Evolutionary conservation across 805 yeast genomes (phyloP).

Genomic region (Priceomyces castillae): DNA sequence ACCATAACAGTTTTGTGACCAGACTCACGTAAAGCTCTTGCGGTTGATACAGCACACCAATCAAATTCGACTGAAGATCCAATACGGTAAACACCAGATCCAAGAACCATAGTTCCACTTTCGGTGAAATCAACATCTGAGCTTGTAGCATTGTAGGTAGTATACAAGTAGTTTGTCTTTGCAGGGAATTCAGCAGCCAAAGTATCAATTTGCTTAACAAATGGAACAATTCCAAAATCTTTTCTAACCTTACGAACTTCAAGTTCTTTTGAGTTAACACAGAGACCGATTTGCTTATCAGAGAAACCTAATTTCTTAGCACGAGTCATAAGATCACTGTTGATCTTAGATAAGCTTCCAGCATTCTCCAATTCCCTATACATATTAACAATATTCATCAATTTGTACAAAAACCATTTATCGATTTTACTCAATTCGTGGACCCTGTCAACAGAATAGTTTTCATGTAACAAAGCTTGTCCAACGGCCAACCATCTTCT

Average conservation of each 20-base stretch:
- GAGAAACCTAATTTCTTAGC: conserved; percentile 95
- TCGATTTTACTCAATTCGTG: conserved; percentile 92
- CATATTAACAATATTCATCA: conserved; percentile 89
- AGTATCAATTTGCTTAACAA: conserved; percentile 95
- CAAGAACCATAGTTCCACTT: conserved; percentile 89
- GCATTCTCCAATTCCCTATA: conserved; percentile 73
- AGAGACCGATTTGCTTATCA: conserved; percentile 85
- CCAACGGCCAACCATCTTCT: conserved; percentile 98
- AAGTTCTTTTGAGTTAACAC: conserved; percentile 69
- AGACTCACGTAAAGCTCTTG: conserved; percentile 83
- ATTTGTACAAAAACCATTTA: conserved; percentile 91
- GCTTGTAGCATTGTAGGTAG: conserved; percentile 88
- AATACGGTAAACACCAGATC: conserved; percentile 98
- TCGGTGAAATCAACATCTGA: conserved; percentile 85
- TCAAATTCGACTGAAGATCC: conserved; percentile 98
- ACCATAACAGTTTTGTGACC: conserved; percentile 94
- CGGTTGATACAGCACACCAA: conserved; percentile 99
- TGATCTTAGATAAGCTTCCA: conserved; percentile 53
- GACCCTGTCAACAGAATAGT: conserved; percentile 86
- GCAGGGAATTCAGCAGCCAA: conserved; percentile 99
- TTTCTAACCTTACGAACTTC: conserved; percentile 83
- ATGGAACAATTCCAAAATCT: conserved; percentile 77
- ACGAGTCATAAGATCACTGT: conserved; percentile 64
- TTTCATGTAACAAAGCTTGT: conserved; percentile 89
- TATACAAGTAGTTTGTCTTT: conserved; percentile 89